phyloP scores from a whole-genome alignment of 164 flowering plant species.

The Chloranthus sessilifolius region DNA sequence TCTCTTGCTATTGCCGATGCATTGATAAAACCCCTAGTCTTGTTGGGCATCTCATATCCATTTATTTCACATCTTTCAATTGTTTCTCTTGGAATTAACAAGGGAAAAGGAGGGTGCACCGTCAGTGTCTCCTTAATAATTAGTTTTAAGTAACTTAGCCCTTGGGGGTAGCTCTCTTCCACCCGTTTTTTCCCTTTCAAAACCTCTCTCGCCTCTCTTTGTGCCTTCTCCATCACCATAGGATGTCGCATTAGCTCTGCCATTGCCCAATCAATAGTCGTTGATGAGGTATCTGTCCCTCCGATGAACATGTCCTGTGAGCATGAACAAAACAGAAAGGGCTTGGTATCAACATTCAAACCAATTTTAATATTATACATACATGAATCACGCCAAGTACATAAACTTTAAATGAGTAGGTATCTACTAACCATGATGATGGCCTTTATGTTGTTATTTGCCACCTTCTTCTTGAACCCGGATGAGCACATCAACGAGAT shows the following conservation, averaged over 20 bases:
- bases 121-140: constrained; percentile 28
- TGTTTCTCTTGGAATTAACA: constrained; percentile 31
- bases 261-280: constrained; percentile 5
- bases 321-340: background rate
- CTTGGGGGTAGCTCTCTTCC: background rate
- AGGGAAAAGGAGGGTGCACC: constrained; percentile 38
- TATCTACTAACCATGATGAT: constrained; percentile 18
- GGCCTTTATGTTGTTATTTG: constrained; percentile 20
- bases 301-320: constrained; percentile 7
- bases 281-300: constrained; percentile 6
- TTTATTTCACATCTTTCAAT: constrained; percentile 12
- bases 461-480: constrained; percentile 7
- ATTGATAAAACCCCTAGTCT: constrained; percentile 29
- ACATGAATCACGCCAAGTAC: too few relatives aligned
- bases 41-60: constrained; percentile 25
- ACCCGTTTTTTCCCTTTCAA: constrained; percentile 6
- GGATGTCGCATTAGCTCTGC: constrained; percentile 11
- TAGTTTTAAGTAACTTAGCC: constrained; percentile 4
- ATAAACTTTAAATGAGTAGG: too few relatives aligned
- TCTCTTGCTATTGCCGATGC: constrained; percentile 26
- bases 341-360: background rate
- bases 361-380: background rate
- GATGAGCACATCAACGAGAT: constrained; percentile 22
- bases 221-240: constrained; percentile 7
- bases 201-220: constrained; percentile 4